Evolutionary conservation across 2,329 filamentous ascomycete genomes (phyloP).

Genomic region (Fusarium circinatum): DNA sequence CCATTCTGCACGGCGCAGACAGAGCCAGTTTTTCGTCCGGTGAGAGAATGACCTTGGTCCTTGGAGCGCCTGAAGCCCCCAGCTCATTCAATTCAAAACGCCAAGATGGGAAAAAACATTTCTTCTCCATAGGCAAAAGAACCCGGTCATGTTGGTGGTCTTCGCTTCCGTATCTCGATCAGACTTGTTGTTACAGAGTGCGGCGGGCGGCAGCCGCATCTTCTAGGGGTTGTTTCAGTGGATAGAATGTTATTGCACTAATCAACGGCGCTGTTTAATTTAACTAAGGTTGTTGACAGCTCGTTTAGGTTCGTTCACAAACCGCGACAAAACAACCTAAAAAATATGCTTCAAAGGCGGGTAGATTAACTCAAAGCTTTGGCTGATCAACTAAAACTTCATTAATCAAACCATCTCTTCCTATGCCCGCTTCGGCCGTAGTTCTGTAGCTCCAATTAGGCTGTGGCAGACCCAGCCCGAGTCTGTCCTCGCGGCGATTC

Average conservation of each 20-base stretch:
- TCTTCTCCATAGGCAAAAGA: not conserved
- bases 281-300: not conserved
- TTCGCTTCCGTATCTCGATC: not conserved
- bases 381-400: not conserved
- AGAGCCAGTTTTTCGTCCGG: slow-evolving; percentile 8
- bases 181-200: slow-evolving; percentile 14
- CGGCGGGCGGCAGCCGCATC: not conserved
- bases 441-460: not conserved
- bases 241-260: slow-evolving; percentile 6
- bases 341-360: slow-evolving; percentile 8
- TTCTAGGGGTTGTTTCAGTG: slow-evolving; percentile 14
- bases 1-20: not conserved
- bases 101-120: slow-evolving; percentile 6
- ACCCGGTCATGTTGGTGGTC: not conserved
- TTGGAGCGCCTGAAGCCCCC: not conserved
- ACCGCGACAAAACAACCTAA: slow-evolving; percentile 11
- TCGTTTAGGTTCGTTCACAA: not conserved
- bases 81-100: not conserved
- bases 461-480: too few relatives aligned
- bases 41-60: not conserved
- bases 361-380: not conserved
- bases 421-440: too few relatives aligned
- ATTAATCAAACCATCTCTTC: not conserved
- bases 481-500: not conserved
- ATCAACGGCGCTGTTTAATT: slow-evolving; percentile 9